phyloP scores from a whole-genome alignment of 352 stramenopile genomes.

The Globisporangium polare region DNA sequence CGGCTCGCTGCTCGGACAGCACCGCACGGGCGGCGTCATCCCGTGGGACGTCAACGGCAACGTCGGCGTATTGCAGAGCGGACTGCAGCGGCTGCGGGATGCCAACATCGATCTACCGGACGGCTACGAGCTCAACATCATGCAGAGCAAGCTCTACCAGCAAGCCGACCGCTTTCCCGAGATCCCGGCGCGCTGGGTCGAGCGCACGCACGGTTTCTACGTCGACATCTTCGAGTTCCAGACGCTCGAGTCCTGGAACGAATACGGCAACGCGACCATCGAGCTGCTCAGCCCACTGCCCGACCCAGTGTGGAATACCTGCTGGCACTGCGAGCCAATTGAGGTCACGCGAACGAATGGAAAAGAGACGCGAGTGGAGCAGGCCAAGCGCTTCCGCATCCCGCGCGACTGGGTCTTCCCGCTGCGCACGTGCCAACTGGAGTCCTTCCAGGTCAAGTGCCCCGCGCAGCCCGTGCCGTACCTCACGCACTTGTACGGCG shows the following conservation, averaged over 20 bases:
- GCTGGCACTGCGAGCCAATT: slow-evolving; percentile 25
- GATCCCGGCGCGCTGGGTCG: slow-evolving; percentile 38
- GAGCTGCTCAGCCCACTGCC: slow-evolving; percentile 31
- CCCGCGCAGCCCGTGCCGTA: slow-evolving; percentile 38
- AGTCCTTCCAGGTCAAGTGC: slow-evolving; percentile 43
- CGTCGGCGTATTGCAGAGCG: slow-evolving; percentile 26
- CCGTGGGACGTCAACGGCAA: slow-evolving; percentile 51
- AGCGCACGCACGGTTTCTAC: slow-evolving; percentile 49
- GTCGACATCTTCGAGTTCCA: slow-evolving; percentile 45
- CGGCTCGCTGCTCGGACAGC: slow-evolving; percentile 48
- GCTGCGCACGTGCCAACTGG: slow-evolving; percentile 32
- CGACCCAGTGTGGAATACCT: slow-evolving; percentile 31
- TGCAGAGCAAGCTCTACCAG: slow-evolving; percentile 35
- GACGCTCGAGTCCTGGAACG: slow-evolving; percentile 21
- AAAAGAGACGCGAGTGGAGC: slow-evolving; percentile 4
- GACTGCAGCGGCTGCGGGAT: slow-evolving; percentile 14
- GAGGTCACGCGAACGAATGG: slow-evolving; percentile 6
- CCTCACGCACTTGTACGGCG: slow-evolving; percentile 51
- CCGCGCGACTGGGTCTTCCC: slow-evolving; percentile 54
- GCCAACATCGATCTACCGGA: slow-evolving; percentile 23
- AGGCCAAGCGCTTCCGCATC: slow-evolving; percentile 35
- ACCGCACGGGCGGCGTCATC: slow-evolving; percentile 35
- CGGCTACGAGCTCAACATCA: slow-evolving; percentile 39
- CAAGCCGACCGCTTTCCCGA: slow-evolving; percentile 21
- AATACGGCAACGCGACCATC: slow-evolving; percentile 19